Conservation (phyloP, 148 eudicot genomes). For the Dysphania ambrosioides region DNA sequence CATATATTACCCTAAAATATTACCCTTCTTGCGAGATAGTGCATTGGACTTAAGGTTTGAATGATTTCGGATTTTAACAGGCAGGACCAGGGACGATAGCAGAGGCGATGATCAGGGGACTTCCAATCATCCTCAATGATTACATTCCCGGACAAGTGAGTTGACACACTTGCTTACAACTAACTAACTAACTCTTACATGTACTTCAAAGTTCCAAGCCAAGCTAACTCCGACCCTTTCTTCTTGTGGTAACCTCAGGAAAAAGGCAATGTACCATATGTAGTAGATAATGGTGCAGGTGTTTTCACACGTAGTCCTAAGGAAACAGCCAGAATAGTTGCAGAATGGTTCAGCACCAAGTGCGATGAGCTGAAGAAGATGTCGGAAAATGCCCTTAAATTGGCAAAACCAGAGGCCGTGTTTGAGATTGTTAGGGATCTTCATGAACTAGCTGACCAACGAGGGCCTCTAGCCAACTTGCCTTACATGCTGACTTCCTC, state of each 20-base stretch:
- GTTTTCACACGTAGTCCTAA: constrained; percentile 83
- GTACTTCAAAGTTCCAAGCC: neutral
- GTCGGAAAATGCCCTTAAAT: constrained; percentile 81
- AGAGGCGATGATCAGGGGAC: constrained; percentile 91
- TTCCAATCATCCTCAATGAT: constrained; percentile 94
- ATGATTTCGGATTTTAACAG: constrained; percentile 35
- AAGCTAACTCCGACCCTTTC: neutral
- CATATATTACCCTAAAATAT: neutral
- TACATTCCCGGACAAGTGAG: constrained; percentile 97
- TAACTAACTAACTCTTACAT: too few species aligned
- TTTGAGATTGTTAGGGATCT: constrained; percentile 94
- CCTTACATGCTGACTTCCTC: constrained; percentile 85
- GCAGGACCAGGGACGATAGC: constrained; percentile 99
- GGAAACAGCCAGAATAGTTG: constrained; percentile 73
- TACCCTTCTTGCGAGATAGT: neutral
- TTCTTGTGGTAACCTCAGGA: constrained; percentile 44
- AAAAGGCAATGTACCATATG: constrained; percentile 92
- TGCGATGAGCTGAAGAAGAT: constrained; percentile 55
- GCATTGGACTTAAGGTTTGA: neutral
- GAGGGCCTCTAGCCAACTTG: constrained; percentile 70
- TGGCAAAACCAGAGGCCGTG: constrained; percentile 88
- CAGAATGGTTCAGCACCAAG: constrained; percentile 87
- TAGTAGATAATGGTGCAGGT: constrained; percentile 91
- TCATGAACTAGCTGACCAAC: constrained; percentile 66
- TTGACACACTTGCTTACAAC: constrained; percentile 5